Evolutionary conservation across 495 filamentous ascomycete species (phyloP).

Genomic region (Amphirosellinia nigrospora): DNA sequence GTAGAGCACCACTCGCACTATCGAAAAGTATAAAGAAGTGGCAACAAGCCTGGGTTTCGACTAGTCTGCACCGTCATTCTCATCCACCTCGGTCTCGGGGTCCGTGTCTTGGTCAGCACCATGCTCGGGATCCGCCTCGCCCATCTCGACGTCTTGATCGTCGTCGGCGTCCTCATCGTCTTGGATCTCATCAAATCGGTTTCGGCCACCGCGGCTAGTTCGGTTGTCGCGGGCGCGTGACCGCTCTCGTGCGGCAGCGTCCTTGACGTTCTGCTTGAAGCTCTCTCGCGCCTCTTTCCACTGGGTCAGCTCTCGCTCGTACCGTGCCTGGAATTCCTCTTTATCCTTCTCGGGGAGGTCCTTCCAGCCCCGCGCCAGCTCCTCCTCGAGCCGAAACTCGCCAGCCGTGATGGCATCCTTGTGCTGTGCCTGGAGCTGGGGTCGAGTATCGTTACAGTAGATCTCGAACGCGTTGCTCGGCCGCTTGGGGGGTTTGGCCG

Average conservation of each 20-base stretch:
- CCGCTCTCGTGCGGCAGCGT: constrained; percentile 41
- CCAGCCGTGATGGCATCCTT: constrained; percentile 45
- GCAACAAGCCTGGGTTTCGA: neutral
- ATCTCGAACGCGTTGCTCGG: constrained; percentile 58
- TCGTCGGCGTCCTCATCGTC: constrained; percentile 39
- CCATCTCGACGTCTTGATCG: constrained; percentile 43
- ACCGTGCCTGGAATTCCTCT: constrained; percentile 50
- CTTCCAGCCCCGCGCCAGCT: constrained; percentile 58
- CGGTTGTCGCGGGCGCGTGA: constrained; percentile 35
- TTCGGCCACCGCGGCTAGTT: constrained; percentile 31
- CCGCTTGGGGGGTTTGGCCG: constrained; percentile 46
- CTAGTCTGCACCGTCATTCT: constrained; percentile 37
- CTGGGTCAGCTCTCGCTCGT: constrained; percentile 47
- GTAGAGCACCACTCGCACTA: neutral
- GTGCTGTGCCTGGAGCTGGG: constrained; percentile 44
- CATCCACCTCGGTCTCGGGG: constrained; percentile 48
- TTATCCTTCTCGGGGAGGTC: constrained; percentile 51
- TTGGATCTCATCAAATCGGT: constrained; percentile 34
- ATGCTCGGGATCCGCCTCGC: constrained; percentile 35
- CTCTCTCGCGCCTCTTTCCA: constrained; percentile 48
- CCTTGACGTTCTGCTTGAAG: constrained; percentile 42
- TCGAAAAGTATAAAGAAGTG: neutral
- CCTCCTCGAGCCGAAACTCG: constrained; percentile 49
- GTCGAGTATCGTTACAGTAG: constrained; percentile 55
- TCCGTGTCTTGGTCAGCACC: constrained; percentile 43